phyloP scores from a whole-genome alignment of 306 rosid species.

The Hippophae gyantsensis region DNA sequence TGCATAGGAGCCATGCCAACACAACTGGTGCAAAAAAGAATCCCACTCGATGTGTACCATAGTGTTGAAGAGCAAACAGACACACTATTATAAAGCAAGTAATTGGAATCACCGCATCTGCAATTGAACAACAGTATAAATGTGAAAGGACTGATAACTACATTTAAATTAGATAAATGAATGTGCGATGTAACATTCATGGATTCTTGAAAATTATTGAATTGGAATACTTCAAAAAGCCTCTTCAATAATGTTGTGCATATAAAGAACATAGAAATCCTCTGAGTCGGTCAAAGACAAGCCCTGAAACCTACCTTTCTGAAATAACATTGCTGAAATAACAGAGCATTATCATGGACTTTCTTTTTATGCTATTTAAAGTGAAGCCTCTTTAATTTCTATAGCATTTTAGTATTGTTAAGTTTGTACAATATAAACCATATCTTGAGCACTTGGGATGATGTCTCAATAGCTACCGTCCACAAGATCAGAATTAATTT shows the following conservation, averaged over 20 bases:
- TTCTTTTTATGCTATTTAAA: neutral
- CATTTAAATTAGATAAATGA: no score
- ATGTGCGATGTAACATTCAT: no score
- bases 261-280: no score
- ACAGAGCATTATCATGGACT: neutral
- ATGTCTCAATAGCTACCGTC: neutral
- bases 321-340: neutral
- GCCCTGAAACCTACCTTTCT: neutral
- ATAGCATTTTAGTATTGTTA: neutral
- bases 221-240: no score
- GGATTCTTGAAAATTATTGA: no score
- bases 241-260: no score
- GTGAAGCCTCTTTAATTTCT: neutral
- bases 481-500: neutral
- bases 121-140: constrained; percentile 15
- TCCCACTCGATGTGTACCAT: constrained; percentile 95
- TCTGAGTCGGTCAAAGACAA: no score
- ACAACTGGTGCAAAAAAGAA: constrained; percentile 89
- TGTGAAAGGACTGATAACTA: neutral
- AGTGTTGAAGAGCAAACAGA: constrained; percentile 97
- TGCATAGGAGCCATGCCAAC: constrained; percentile 85
- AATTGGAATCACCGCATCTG: constrained; percentile 96
- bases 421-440: neutral
- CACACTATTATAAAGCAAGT: constrained; percentile 88
- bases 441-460: neutral